Base-by-base conservation (phyloP, 2,329 filamentous ascomycete species). In the Talaromyces sp. region DNA sequence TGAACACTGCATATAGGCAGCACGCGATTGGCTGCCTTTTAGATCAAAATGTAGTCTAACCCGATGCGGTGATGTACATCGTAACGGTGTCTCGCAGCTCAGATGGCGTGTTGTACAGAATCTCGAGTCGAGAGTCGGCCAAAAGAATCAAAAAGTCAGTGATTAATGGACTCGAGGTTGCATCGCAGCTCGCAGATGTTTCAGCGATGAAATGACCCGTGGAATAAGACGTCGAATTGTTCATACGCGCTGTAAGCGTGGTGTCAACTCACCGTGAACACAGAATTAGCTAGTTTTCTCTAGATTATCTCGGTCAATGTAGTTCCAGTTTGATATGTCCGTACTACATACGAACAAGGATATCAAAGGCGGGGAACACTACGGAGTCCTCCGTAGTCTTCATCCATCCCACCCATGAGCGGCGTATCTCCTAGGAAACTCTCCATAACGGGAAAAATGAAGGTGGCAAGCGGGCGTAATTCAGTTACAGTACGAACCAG, bases 341-440 rank as follows among this genome's bases (percentile, higher is more conserved):
- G 37, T 14, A 39, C 41, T 19, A 43, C 4, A 16, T 43, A n/a
- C 16, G n/a, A 11, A 19, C 39, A 33, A 60, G 27, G 41, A 60
- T 45, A n/a, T 33, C 39, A 60, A 60, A 45, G 57, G 57, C 57
- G 57, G 57, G 57, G 57, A 56, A 19, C n/a, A 39, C 49, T 31
- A 50, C 47, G 47, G 47, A 50, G 47, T 16, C 47, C 22, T 27
- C 47, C 47, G 24, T 14, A 14, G 4, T 13, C 22, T 22, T 22
- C 35, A 13, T 41, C 47, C 47, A 27, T 50, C 24, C 24, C 47
- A 50, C n/a, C 24, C 14, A 47, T 22, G 41, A 8, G 9, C 45
- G 7, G 1, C 27, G 27, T 27, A 50, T 52, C 50, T 54, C 31
- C 50, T 35, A 54, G 50, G 50, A 54, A 33, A 54, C 31, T 57